A percentile compares a stretch with the other conserved stretches of the same genome.
Evolutionary conservation across 73 alveolate species (phyloP).

Genomic region (Uronychia binucleata): DNA sequence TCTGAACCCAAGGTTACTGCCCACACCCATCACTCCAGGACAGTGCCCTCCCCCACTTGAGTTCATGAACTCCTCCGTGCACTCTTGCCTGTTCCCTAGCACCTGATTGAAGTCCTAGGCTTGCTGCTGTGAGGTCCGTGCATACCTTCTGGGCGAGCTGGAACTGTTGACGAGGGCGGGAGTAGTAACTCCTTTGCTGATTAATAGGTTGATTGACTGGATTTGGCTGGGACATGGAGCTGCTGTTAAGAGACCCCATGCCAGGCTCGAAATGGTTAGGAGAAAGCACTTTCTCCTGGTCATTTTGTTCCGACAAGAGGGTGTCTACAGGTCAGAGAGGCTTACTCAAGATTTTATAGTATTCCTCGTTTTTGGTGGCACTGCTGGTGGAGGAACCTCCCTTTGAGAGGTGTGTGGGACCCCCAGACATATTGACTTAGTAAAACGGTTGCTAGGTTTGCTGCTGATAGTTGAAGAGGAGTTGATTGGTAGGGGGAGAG

Average conservation of each 20-base stretch:
- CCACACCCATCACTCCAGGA: too few species aligned
- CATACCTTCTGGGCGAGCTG: neutral
- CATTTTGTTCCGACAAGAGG: neutral
- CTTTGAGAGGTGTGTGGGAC: neutral
- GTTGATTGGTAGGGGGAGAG: neutral
- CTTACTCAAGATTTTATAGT: neutral
- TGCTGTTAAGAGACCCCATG: neutral
- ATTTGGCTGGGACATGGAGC: neutral
- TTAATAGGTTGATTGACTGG: neutral
- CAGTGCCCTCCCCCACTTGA: neutral
- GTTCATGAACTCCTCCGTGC: too few species aligned
- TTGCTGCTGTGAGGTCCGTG: neutral
- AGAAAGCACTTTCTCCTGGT: neutral
- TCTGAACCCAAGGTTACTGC: neutral
- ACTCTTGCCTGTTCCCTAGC: too few species aligned
- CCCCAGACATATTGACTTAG: neutral
- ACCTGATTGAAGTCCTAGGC: neutral
- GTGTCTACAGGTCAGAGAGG: neutral
- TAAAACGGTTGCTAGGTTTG: neutral
- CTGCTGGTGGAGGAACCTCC: neutral
- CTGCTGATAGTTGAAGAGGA: neutral
- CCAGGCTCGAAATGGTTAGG: neutral
- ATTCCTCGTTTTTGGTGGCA: neutral
- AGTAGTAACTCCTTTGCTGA: neutral
- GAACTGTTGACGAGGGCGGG: neutral